Conservation (phyloP, 2,329 filamentous ascomycete species). For the Sclerotinia borealis region DNA sequence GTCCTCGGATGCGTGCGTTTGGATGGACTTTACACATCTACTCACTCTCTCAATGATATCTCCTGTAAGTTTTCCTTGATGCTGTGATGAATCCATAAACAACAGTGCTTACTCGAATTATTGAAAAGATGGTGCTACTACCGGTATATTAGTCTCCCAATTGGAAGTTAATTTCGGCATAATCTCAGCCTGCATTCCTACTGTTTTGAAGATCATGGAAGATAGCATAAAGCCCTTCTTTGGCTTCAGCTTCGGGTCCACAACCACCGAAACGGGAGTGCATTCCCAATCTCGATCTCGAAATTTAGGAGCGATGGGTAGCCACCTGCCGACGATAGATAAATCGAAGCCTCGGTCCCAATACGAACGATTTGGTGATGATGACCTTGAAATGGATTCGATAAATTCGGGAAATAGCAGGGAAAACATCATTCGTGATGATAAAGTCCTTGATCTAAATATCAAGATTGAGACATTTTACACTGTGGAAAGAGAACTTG, state of each 20-base stretch:
- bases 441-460: background rate
- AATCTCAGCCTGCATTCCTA: slow-evolving; percentile 16
- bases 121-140: slow-evolving; percentile 7
- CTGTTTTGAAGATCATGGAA: slow-evolving; percentile 13
- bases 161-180: slow-evolving; percentile 18
- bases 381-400: slow-evolving; percentile 2
- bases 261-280: background rate
- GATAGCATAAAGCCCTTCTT: slow-evolving; percentile 9
- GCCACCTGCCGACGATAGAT: background rate
- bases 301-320: background rate
- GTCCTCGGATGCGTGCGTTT: slow-evolving; percentile 1
- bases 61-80: background rate
- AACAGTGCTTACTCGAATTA: background rate
- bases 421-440: background rate
- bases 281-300: background rate
- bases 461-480: slow-evolving; percentile 4
- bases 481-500: background rate
- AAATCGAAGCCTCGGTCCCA: background rate
- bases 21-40: background rate
- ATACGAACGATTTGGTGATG: slow-evolving; percentile 4
- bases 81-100: background rate
- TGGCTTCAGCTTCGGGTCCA: background rate
- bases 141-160: slow-evolving; percentile 15
- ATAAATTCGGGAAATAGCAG: slow-evolving; percentile 2
- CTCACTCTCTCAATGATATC: background rate